Evolutionary conservation across 352 stramenopile species (phyloP), one percentile per base, ranked within the genome.

Genomic region (Aphanomyces astaci): DNA sequence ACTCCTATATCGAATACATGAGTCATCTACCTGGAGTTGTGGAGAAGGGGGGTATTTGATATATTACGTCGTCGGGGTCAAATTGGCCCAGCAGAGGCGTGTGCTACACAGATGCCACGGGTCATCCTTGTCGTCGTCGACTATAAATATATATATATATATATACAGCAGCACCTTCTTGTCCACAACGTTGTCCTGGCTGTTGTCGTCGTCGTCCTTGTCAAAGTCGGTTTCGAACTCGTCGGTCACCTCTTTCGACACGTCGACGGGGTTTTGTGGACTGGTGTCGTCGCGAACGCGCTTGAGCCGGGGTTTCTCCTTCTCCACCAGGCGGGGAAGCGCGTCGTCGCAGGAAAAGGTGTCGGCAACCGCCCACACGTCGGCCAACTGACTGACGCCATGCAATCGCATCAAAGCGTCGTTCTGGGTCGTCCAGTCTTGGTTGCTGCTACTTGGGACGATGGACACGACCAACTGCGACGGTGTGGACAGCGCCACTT

Each of bases 171-270:
- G 9, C 17, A 59, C 51, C 51, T 59, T 59, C 1, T n/a, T 39
- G 19, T 59, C 51, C 7, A 7, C 22, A 13, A 43, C 15, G 15
- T 43, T 30, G 22, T 59, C 51, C 24, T 59, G 51, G 13, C 51
- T 1, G 19, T 59, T 25, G 19, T 59, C 51, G 11, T 59, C 51
- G 51, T 59, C 51, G n/a, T 59, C 51, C 33, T 59, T 59, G 25
- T 59, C 51, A n/a, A n/a, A n/a, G 30, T 59, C 51, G 30, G 30
- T 25, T 9, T 59, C 51, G 19, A 32, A 19, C 5, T 59, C 51
- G 7, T 59, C 51, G 19, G n/a, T n/a, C n/a, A 33, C 30, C n/a
- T 59, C 51, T 59, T 59, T 59, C 17, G 13, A 13, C 9, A 33
- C 51, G 51, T 59, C 51, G 25, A 59, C 51, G 4, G 22, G 19